These are phyloP conservation scores for Penicillium capsulatum DNA, from an alignment of 2,329 filamentous ascomycete genomes.

Conservation along the genomic window DNA sequence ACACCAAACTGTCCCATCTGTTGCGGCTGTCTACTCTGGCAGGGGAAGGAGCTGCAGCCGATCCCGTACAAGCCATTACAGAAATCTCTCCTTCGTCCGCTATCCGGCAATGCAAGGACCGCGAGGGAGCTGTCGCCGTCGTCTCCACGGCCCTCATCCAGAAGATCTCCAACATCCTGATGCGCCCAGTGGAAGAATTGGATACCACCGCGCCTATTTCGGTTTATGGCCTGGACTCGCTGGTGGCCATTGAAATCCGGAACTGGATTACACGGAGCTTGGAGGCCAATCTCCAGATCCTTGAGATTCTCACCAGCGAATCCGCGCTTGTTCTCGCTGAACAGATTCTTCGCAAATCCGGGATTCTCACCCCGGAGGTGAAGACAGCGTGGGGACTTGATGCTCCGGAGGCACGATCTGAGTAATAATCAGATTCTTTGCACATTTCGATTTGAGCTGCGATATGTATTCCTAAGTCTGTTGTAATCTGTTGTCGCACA, in stretches of 20 bases:
- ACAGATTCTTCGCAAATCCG: constrained; percentile 23
- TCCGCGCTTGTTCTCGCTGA: constrained; percentile 21
- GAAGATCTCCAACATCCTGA: constrained; percentile 22
- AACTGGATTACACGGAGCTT: constrained; percentile 27
- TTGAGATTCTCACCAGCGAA: constrained; percentile 26
- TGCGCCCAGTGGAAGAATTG: constrained; percentile 21
- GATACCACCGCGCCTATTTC: constrained; percentile 16
- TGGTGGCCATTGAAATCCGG: constrained; percentile 30
- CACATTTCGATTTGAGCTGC: too few species aligned
- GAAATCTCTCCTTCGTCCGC: constrained; percentile 16
- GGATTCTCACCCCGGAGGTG: constrained; percentile 17
- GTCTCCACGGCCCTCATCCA: constrained; percentile 10
- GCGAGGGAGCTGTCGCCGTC: constrained; percentile 8
- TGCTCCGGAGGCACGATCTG: constrained; percentile 5
- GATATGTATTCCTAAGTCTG: too few species aligned
- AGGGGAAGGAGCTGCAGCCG: constrained; percentile 5
- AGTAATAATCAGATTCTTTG: background rate
- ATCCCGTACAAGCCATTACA: constrained; percentile 4
- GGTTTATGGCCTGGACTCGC: constrained; percentile 28
- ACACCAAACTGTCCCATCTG: constrained; percentile 18
- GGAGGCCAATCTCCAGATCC: constrained; percentile 21
- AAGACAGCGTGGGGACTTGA: constrained; percentile 18
- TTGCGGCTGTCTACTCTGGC: constrained; percentile 21
- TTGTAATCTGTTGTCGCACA: constrained; percentile 1
- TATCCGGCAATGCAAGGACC: constrained; percentile 12